Percentiles rank a stretch among this genome's conserved stretches.
phyloP scores from a whole-genome alignment of 2,329 filamentous ascomycete species.

The Colletotrichum brevisporum region DNA sequence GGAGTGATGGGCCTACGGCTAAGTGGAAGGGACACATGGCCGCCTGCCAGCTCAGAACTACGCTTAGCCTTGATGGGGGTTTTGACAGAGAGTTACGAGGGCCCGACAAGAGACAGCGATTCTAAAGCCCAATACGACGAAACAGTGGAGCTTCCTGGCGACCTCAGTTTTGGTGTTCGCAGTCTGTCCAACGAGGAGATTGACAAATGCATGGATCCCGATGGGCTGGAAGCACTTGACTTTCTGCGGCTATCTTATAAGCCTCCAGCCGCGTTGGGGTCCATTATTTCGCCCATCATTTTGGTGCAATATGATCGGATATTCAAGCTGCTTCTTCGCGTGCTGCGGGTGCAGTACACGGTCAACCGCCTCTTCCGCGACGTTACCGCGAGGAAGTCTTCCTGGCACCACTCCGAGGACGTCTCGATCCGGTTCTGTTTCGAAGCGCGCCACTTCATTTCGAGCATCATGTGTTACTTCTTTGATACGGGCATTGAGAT shows the following conservation, averaged over 20 bases:
- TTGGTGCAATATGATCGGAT: constrained; percentile 87
- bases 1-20: constrained; percentile 86
- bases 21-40: constrained; percentile 87
- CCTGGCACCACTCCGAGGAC: constrained; percentile 54
- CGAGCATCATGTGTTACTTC: constrained; percentile 80
- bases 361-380: constrained; percentile 76
- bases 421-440: constrained; percentile 73
- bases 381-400: constrained; percentile 57
- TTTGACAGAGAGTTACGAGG: constrained; percentile 79
- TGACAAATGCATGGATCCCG: constrained; percentile 84
- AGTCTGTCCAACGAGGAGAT: constrained; percentile 85
- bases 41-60: constrained; percentile 94
- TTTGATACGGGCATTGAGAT: constrained; percentile 82
- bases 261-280: constrained; percentile 77
- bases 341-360: constrained; percentile 84
- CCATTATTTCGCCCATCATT: constrained; percentile 79
- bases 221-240: constrained; percentile 90
- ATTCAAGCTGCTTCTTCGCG: constrained; percentile 83
- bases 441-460: constrained; percentile 86
- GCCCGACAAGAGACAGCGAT: constrained; percentile 2
- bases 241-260: constrained; percentile 91
- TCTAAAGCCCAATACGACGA: constrained; percentile 45
- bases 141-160: constrained; percentile 70
- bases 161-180: constrained; percentile 86
- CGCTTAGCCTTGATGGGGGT: constrained; percentile 90